phyloP scores from a whole-genome alignment of 306 rosid species.

The Medicago ruthenica region DNA sequence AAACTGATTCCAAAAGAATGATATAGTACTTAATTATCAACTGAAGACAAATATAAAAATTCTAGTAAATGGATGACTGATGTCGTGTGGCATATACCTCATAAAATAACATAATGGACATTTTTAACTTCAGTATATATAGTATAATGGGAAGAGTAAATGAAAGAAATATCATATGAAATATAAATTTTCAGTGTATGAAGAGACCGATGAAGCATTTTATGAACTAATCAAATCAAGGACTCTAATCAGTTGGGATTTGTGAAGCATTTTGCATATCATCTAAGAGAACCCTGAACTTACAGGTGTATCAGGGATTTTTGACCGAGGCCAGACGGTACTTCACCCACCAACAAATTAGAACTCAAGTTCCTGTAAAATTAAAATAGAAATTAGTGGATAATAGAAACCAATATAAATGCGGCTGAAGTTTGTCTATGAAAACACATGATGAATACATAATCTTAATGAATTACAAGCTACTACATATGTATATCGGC shows the following conservation, averaged over 20 bases:
- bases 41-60: not conserved
- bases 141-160: conserved; percentile 14
- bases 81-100: not conserved
- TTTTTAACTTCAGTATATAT: conserved; percentile 1
- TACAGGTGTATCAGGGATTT: conserved; percentile 72
- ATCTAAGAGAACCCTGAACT: conserved; percentile 48
- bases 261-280: conserved; percentile 29
- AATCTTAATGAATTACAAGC: not conserved
- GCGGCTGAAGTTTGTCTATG: not conserved
- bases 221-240: conserved; percentile 27
- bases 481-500: conserved; percentile 9
- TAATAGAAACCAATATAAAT: conserved; percentile 25
- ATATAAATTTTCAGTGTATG: conserved; percentile 15
- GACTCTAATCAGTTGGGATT: conserved; percentile 7
- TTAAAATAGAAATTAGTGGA: conserved; percentile 24
- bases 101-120: not conserved
- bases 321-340: conserved; percentile 79
- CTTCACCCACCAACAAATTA: conserved; percentile 68
- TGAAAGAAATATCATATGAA: conserved; percentile 12
- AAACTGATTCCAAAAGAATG: conserved; percentile 2
- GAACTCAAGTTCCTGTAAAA: conserved; percentile 81
- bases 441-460: conserved; percentile 26
- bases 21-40: conserved; percentile 17
- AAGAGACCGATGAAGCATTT: not conserved
- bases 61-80: not conserved